Conservation (phyloP, 2,329 filamentous ascomycete genomes). For the Phoma sp. region DNA sequence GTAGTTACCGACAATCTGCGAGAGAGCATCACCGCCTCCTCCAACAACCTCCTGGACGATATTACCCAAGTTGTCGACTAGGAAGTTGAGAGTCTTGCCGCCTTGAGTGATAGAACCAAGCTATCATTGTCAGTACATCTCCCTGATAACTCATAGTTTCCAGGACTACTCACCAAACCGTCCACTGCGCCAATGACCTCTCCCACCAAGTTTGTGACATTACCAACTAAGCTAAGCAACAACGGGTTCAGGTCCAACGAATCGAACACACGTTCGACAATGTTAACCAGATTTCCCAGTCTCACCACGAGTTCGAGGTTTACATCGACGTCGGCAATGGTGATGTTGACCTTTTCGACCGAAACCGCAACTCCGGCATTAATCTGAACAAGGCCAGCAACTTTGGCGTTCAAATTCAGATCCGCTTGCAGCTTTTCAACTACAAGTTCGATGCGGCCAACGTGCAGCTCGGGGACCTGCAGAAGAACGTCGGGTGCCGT, state of each 20-base stretch:
- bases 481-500: constrained; percentile 64
- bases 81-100: constrained; percentile 60
- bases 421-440: constrained; percentile 66
- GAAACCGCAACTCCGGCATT: constrained; percentile 58
- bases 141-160: neutral
- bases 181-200: constrained; percentile 64
- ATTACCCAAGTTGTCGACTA: constrained; percentile 68
- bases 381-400: constrained; percentile 63
- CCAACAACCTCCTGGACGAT: constrained; percentile 66
- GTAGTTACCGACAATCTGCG: constrained; percentile 65
- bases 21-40: constrained; percentile 53
- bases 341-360: constrained; percentile 63
- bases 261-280: constrained; percentile 66
- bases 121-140: constrained; percentile 12
- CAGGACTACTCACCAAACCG: constrained; percentile 50
- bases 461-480: constrained; percentile 63
- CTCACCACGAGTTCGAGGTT: constrained; percentile 66
- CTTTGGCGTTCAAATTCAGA: constrained; percentile 65
- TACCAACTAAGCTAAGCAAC: constrained; percentile 63
- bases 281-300: constrained; percentile 65
- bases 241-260: constrained; percentile 67
- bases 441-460: constrained; percentile 65
- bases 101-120: constrained; percentile 65
- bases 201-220: constrained; percentile 60
- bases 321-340: constrained; percentile 65